These are phyloP conservation scores for Chamaenerion angustifolium DNA, from an alignment of 345 rosid genomes.

Conservation along the genomic window DNA sequence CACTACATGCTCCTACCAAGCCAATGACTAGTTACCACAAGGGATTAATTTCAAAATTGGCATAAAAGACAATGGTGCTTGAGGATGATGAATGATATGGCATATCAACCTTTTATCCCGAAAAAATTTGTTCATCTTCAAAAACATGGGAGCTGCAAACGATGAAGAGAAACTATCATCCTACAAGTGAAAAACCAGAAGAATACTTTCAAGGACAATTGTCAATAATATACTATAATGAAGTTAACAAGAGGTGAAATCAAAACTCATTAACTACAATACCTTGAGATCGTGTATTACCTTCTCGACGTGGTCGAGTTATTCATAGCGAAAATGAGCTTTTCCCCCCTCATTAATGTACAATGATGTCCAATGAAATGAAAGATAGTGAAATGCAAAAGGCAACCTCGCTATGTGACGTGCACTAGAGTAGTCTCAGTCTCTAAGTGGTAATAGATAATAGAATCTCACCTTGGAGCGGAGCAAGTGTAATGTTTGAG, in stretches of 20 bases:
- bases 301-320: conserved; percentile 65
- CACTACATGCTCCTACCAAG: too few relatives aligned
- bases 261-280: conserved; percentile 57
- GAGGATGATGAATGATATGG: too few relatives aligned
- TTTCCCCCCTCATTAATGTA: conserved; percentile 47
- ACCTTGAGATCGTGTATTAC: conserved; percentile 61
- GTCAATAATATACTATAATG: neutral
- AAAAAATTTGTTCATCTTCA: conserved; percentile 64
- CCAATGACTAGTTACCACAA: too few relatives aligned
- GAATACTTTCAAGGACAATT: neutral
- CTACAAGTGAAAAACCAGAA: conserved; percentile 15
- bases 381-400: too few relatives aligned
- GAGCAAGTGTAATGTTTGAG: conserved; percentile 45
- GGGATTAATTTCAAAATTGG: too few relatives aligned
- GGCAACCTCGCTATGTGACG: too few relatives aligned
- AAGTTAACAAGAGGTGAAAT: neutral
- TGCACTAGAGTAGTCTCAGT: too few relatives aligned
- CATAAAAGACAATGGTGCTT: too few relatives aligned
- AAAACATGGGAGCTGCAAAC: conserved; percentile 83
- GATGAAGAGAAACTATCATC: conserved; percentile 90
- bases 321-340: conserved; percentile 71
- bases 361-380: too few relatives aligned
- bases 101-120: conserved; percentile 35
- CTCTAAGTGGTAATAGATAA: too few relatives aligned
- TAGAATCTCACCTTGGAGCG: conserved; percentile 42